phyloP scores from a whole-genome alignment of 1,139 yeast species.

The Yamadazyma epiphylla region DNA sequence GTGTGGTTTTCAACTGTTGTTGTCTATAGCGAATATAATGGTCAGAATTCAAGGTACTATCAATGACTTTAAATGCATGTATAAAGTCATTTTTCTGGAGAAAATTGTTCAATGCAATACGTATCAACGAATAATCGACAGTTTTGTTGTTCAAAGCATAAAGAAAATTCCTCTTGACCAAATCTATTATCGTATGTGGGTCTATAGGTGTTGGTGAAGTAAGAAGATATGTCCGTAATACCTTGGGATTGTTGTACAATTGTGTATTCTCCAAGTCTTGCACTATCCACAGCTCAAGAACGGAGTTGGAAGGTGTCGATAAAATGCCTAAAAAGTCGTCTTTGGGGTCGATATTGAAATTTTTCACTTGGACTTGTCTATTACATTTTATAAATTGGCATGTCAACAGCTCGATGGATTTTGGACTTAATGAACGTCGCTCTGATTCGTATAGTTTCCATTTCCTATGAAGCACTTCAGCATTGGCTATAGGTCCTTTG shows the following conservation, averaged over 20 bases:
- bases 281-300: conserved; percentile 13
- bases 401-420: neutral
- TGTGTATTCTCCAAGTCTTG: neutral
- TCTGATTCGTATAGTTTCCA: neutral
- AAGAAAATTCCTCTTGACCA: conserved; percentile 11
- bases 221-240: conserved; percentile 16
- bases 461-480: neutral
- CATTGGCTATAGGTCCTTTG: neutral
- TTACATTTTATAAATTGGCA: conserved; percentile 12
- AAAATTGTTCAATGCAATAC: conserved; percentile 18
- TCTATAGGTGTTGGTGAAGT: conserved; percentile 15
- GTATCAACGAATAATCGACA: conserved; percentile 9
- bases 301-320: conserved; percentile 9
- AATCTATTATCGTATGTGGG: conserved; percentile 14
- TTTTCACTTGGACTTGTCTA: conserved; percentile 7
- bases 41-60: too few species aligned
- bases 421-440: neutral
- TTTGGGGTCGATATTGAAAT: too few species aligned
- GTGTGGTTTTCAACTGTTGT: too few species aligned
- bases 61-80: too few species aligned
- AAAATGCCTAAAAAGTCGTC: conserved; percentile 12
- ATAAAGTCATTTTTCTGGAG: conserved; percentile 32
- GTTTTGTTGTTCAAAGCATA: conserved; percentile 2
- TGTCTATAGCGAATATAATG: too few species aligned
- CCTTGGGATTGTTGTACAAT: conserved; percentile 2